Percentiles rank a stretch among this genome's conserved stretches.
phyloP scores from a whole-genome alignment of 768 basidiomycete genomes.

The Pisolithus orientalis region DNA sequence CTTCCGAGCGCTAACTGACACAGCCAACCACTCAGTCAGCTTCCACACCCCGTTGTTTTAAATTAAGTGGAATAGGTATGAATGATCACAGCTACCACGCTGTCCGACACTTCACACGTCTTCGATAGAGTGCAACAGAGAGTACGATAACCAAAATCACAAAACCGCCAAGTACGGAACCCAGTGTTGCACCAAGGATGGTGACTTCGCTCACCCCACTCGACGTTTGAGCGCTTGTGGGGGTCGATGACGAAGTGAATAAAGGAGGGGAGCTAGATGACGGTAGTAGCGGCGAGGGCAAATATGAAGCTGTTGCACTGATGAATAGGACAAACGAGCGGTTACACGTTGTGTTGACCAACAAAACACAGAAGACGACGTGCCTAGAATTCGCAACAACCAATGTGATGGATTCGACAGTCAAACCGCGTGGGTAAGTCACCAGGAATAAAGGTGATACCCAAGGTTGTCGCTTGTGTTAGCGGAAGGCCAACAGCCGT shows the following conservation, averaged over 20 bases:
- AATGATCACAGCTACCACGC: no score
- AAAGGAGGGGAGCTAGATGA: constrained; percentile 17
- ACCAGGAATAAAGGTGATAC: constrained; percentile 33
- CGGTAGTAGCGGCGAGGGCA: constrained; percentile 20
- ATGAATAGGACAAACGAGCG: no score
- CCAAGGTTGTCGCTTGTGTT: constrained; percentile 35
- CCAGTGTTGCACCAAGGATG: constrained; percentile 13
- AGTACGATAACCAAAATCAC: constrained; percentile 4
- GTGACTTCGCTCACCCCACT: constrained; percentile 3
- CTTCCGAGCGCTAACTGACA: no score
- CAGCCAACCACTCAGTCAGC: no score
- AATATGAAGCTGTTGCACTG: constrained; percentile 22
- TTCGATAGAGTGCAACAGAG: constrained; percentile 3
- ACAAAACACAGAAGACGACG: constrained; percentile 3
- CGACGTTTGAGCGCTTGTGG: constrained; percentile 3
- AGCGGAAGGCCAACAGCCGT: constrained; percentile 35
- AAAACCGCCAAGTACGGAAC: constrained; percentile 9
- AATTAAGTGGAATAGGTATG: no score
- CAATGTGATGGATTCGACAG: constrained; percentile 32
- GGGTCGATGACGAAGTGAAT: not conserved
- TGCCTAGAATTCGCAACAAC: constrained; percentile 35
- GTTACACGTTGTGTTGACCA: not conserved
- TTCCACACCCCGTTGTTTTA: no score
- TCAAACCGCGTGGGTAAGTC: constrained; percentile 28
- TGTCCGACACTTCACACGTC: not conserved